Conservation (phyloP, 768 basidiomycete genomes). For the Hemileccinum impolitum region DNA sequence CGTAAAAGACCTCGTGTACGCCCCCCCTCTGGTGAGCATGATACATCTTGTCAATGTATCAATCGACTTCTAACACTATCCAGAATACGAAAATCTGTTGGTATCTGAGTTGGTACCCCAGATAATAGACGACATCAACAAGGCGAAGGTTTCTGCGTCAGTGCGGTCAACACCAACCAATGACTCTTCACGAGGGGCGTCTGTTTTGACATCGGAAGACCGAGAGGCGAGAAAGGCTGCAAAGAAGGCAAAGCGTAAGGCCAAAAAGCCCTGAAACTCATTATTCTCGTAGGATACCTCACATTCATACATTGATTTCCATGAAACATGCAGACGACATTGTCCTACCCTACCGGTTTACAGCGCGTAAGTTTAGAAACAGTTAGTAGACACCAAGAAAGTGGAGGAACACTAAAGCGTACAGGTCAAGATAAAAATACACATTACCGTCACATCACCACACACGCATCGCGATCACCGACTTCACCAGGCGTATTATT, state of each 20-base stretch:
- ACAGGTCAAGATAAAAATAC: constrained; percentile 27
- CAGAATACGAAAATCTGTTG: constrained; percentile 32
- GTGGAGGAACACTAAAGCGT: constrained; percentile 25
- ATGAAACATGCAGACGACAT: constrained; percentile 13
- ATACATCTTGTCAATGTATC: background rate
- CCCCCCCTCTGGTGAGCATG: constrained; percentile 57
- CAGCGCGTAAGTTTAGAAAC: constrained; percentile 13
- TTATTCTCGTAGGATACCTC: constrained; percentile 10
- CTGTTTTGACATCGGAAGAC: constrained; percentile 21
- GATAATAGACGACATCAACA: constrained; percentile 7
- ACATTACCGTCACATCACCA: constrained; percentile 53
- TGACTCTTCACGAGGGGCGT: constrained; percentile 19
- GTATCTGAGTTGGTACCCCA: constrained; percentile 1
- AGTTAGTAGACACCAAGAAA: constrained; percentile 10
- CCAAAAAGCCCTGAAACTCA: constrained; percentile 18
- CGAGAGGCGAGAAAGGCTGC: constrained; percentile 22
- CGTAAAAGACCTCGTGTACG: constrained; percentile 55
- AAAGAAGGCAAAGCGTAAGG: constrained; percentile 37
- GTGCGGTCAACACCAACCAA: background rate
- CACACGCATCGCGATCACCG: constrained; percentile 58
- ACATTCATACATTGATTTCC: constrained; percentile 16
- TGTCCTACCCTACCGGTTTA: constrained; percentile 10
- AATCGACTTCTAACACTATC: background rate
- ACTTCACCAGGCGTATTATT: constrained; percentile 47
- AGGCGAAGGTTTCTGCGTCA: background rate